Percentiles rank a stretch among this genome's conserved stretches.
These are phyloP conservation scores for Nakaseomyces uthaithaninus DNA, from an alignment of 1,139 yeast genomes.

Conservation along the genomic window DNA sequence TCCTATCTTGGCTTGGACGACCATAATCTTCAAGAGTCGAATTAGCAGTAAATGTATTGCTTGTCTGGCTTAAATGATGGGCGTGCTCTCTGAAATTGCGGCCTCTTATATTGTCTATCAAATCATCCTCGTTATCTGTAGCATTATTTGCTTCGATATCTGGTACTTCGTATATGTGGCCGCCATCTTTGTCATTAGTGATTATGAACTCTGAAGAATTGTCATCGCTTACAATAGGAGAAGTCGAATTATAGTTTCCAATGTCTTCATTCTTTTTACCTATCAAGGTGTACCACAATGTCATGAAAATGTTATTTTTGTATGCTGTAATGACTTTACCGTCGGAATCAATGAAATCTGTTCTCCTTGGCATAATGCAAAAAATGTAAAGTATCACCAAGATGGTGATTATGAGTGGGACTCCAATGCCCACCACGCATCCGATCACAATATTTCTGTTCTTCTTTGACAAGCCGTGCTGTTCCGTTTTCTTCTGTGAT, in stretches of 20 bases:
- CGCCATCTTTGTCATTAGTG: slow-evolving; percentile 5
- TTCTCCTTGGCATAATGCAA: slow-evolving; percentile 28
- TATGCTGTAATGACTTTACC: slow-evolving; percentile 35
- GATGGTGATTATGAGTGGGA: slow-evolving; percentile 29
- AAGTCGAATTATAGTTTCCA: slow-evolving; percentile 6
- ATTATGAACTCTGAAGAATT: slow-evolving; percentile 5
- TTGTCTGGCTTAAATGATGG: slow-evolving; percentile 1
- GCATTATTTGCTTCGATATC: neutral
- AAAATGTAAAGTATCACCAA: slow-evolving; percentile 23
- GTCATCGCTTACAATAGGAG: slow-evolving; percentile 7
- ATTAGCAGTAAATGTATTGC: slow-evolving; percentile 1
- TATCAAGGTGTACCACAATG: slow-evolving; percentile 6
- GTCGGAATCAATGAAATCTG: slow-evolving; percentile 35
- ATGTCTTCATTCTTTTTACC: slow-evolving; percentile 6
- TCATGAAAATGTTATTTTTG: slow-evolving; percentile 10
- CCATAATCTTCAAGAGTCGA: neutral
- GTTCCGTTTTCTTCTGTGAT: slow-evolving; percentile 8
- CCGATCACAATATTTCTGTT: slow-evolving; percentile 42
- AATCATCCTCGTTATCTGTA: slow-evolving; percentile 1
- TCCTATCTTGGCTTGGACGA: slow-evolving; percentile 1
- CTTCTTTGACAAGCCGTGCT: slow-evolving; percentile 35
- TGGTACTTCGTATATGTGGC: slow-evolving; percentile 3
- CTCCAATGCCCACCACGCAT: slow-evolving; percentile 38
- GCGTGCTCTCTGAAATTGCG: slow-evolving; percentile 1
- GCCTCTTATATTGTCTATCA: slow-evolving; percentile 2